A percentile compares a stretch with the other conserved stretches of the same genome.
Conservation (phyloP, 1,284 basidiomycete species). For the Ganoderma lingzhi region DNA sequence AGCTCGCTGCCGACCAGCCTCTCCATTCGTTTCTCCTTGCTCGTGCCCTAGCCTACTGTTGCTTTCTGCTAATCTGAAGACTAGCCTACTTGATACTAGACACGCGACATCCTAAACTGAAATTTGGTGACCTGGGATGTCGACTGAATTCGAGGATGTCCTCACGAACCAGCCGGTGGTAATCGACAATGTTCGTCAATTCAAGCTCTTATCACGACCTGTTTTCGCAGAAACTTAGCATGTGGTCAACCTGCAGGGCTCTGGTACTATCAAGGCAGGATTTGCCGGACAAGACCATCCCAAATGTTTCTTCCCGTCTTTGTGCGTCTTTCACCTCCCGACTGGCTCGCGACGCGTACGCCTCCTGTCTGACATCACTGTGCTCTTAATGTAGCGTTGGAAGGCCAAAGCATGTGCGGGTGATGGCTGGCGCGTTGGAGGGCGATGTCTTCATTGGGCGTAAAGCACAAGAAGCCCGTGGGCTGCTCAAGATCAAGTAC, state of each 20-base stretch:
- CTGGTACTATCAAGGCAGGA: slow-evolving; percentile 96
- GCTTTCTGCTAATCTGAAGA: slow-evolving; percentile 18
- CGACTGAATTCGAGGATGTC: slow-evolving; percentile 88
- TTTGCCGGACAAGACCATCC: slow-evolving; percentile 98
- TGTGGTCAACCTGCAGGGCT: slow-evolving; percentile 67
- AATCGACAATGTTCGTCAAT: slow-evolving; percentile 87
- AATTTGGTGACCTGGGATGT: slow-evolving; percentile 49
- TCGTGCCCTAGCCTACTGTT: slow-evolving; percentile 23
- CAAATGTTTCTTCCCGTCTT: slow-evolving; percentile 98
- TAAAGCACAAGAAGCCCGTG: slow-evolving; percentile 93
- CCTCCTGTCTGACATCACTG: slow-evolving; percentile 35
- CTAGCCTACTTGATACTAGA: slow-evolving; percentile 14
- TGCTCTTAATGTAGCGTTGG: slow-evolving; percentile 72
- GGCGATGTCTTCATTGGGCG: slow-evolving; percentile 94
- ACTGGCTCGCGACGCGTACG: slow-evolving; percentile 37
- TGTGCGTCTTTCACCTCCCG: slow-evolving; percentile 73
- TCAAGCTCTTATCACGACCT: not conserved
- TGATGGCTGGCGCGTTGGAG: slow-evolving; percentile 96
- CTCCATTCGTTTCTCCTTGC: slow-evolving; percentile 15
- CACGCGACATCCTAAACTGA: slow-evolving; percentile 8
- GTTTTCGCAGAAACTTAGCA: not conserved
- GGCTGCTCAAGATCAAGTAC: slow-evolving; percentile 95
- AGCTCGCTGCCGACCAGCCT: slow-evolving; percentile 18
- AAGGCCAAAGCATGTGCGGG: slow-evolving; percentile 93
- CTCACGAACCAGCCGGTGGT: slow-evolving; percentile 94